A percentile compares a stretch with the other conserved stretches of the same genome.
Conservation (phyloP, 2,329 filamentous ascomycete genomes). For the Exophiala aquamarina region DNA sequence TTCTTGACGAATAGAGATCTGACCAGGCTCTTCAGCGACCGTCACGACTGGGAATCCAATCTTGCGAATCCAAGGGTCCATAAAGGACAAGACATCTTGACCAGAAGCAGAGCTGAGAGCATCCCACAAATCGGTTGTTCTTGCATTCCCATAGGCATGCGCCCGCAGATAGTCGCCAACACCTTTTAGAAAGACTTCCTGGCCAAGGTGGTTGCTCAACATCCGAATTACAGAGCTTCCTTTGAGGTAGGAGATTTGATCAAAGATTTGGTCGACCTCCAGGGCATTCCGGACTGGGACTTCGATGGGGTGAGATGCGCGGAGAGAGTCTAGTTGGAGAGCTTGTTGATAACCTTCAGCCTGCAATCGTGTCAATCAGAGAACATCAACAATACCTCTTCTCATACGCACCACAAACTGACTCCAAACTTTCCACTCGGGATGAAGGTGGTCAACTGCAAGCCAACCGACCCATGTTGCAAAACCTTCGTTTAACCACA, state of each 20-base stretch:
- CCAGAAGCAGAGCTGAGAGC: slow-evolving; percentile 85
- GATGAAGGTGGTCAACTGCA: slow-evolving; percentile 85
- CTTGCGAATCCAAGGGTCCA: slow-evolving; percentile 93
- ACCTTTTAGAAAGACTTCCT: slow-evolving; percentile 84
- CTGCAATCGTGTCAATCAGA: slow-evolving; percentile 46
- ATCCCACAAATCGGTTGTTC: slow-evolving; percentile 86
- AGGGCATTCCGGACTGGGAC: slow-evolving; percentile 91
- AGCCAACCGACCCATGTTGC: slow-evolving; percentile 98
- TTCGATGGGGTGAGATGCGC: slow-evolving; percentile 93
- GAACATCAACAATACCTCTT: slow-evolving; percentile 49
- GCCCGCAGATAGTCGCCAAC: slow-evolving; percentile 86
- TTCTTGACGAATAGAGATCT: slow-evolving; percentile 79
- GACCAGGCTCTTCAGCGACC: slow-evolving; percentile 76
- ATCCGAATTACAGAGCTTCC: slow-evolving; percentile 96
- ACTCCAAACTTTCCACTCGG: slow-evolving; percentile 96
- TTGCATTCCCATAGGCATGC: slow-evolving; percentile 84
- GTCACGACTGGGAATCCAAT: slow-evolving; percentile 93
- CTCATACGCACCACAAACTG: slow-evolving; percentile 78
- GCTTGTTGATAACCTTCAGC: slow-evolving; percentile 92
- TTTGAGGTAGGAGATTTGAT: slow-evolving; percentile 94
- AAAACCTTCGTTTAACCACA: slow-evolving; percentile 95
- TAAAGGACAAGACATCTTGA: slow-evolving; percentile 80
- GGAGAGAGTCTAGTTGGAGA: slow-evolving; percentile 83
- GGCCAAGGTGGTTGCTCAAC: slow-evolving; percentile 85
- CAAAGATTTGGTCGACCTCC: slow-evolving; percentile 97